A percentile compares a stretch with the other conserved stretches of the same genome.
These are phyloP conservation scores for Dendrocalamus latiflorus DNA, from an alignment of 202 grass and related monocot species.

Conservation along the genomic window DNA sequence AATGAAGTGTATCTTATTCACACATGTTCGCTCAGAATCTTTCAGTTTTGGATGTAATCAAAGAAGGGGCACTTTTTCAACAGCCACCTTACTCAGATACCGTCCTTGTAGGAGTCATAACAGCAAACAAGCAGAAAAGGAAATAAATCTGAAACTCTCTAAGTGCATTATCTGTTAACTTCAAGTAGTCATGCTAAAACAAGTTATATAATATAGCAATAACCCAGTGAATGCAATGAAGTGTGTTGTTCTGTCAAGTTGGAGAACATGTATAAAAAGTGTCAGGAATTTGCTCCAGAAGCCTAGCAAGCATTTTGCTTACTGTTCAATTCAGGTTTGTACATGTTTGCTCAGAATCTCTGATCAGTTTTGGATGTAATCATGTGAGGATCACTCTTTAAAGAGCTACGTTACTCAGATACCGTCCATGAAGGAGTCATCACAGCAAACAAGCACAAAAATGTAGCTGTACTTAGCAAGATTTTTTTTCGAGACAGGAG, in stretches of 20 bases:
- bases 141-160: neutral
- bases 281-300: neutral
- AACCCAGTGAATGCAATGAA: neutral
- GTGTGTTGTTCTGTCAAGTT: neutral
- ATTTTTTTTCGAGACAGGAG: neutral
- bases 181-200: neutral
- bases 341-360: neutral
- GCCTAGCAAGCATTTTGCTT: neutral
- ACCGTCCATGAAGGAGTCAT: slow-evolving; percentile 4
- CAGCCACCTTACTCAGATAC: slow-evolving; percentile 19
- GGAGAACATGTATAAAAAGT: neutral
- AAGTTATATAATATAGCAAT: neutral
- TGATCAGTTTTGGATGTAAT: slow-evolving; percentile 10
- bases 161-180: neutral
- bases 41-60: slow-evolving; percentile 12
- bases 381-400: neutral
- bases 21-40: slow-evolving; percentile 2
- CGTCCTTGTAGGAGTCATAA: slow-evolving; percentile 23
- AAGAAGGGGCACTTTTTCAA: neutral
- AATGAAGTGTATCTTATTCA: neutral
- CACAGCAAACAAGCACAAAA: neutral
- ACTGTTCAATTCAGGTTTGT: neutral
- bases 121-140: neutral
- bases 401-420: neutral
- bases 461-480: neutral